Base-by-base conservation (phyloP, 2,329 filamentous ascomycete genomes). In the Bipolaris zeicola region DNA sequence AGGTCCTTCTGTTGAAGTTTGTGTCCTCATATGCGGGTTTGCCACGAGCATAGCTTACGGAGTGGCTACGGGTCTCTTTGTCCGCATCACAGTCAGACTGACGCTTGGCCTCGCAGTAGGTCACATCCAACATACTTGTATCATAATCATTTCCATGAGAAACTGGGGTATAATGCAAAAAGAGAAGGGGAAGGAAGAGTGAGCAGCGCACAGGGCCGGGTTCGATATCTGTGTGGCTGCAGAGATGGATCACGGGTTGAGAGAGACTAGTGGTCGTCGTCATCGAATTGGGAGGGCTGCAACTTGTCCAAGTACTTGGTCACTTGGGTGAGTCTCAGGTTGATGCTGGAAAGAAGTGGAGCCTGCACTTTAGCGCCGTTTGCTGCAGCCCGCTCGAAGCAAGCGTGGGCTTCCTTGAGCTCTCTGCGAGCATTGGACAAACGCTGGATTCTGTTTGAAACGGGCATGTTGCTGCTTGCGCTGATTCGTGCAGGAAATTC, bases 371-470 rank as follows among this genome's bases (percentile, higher is more conserved):
- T 44, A 6, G 57, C 61, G 5, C 69, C 67, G 38, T 69, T 67
- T 5, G 58, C 56, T 42, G 63, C 58, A 3, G 69, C 71, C 18
- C 68, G 62, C 1, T 45, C 28, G 37, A 76, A 67, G 28, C 66
- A 67, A 3, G 52, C 55, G 13, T 61, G 55, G 3, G 72, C 71
- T 22, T 58, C 58, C n/a, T 57, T 48, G 6, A 71, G 33, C 45
- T 72, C 71, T 24, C 55, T 57, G n/a, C 61, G 59, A 28, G 61
- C 67, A 10, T 59, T 63, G 22, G 41, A 31, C 34, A 68, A 58
- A 33, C 46, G 62, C 1, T 42, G 58, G 7, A 62, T 55, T 36
- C 52, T 59, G 28, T 67, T 64, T 22, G 50, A 14, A 26, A 24
- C 3, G 13, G 57, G 34, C n/a, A 50, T n/a, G 34, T 22, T 1